These are phyloP conservation scores for Fusarium denticulatum DNA, from an alignment of 2,329 filamentous ascomycete species.

Conservation along the genomic window DNA sequence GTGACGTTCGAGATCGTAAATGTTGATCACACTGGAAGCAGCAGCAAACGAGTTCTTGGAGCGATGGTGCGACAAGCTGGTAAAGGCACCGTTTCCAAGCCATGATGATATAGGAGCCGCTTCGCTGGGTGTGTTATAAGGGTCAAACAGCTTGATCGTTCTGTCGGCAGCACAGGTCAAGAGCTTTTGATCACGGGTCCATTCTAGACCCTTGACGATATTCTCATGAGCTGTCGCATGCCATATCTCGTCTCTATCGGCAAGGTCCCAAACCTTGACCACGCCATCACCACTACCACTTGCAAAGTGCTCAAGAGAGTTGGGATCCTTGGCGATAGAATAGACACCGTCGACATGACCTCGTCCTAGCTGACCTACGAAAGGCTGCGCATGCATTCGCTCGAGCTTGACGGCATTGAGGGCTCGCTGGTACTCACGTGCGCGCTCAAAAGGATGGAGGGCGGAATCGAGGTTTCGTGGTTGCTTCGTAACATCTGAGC, in stretches of 20 bases:
- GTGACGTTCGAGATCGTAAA: constrained; percentile 87
- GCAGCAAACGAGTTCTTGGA: constrained; percentile 82
- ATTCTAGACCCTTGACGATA: constrained; percentile 89
- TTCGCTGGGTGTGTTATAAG: constrained; percentile 77
- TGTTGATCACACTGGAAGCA: constrained; percentile 79
- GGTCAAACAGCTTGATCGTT: constrained; percentile 90
- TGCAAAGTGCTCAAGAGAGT: constrained; percentile 77
- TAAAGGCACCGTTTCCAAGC: constrained; percentile 85
- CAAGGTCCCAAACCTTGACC: constrained; percentile 90
- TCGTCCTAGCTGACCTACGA: constrained; percentile 84
- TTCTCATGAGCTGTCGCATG: constrained; percentile 88
- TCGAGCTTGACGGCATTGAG: constrained; percentile 88
- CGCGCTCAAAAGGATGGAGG: constrained; percentile 89
- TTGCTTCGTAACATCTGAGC: constrained; percentile 71
- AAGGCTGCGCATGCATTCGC: constrained; percentile 82
- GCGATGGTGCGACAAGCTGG: constrained; percentile 84
- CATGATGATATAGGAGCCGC: constrained; percentile 83
- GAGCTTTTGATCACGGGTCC: constrained; percentile 86
- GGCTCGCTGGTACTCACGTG: constrained; percentile 73
- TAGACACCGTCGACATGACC: constrained; percentile 93
- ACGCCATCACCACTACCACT: constrained; percentile 92
- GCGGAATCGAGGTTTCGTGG: constrained; percentile 83
- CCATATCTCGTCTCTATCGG: constrained; percentile 78
- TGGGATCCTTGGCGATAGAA: constrained; percentile 81
- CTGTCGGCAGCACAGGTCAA: constrained; percentile 88